A percentile compares a stretch with the other conserved stretches of the same genome.
These are phyloP conservation scores for Funneliformis caledonium DNA, from an alignment of 371 early-diverging fungal species.

Conservation along the genomic window DNA sequence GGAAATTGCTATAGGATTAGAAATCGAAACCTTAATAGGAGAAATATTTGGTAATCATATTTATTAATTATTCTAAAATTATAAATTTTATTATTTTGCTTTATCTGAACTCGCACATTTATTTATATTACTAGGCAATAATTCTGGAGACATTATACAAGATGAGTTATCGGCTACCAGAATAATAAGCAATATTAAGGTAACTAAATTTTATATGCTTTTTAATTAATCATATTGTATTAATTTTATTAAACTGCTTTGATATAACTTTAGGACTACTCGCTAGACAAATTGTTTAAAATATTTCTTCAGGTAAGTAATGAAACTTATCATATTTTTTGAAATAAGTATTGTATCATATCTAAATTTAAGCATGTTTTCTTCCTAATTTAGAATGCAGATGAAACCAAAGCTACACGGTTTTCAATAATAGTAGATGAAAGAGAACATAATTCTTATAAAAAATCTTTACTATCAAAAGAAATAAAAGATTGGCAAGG, in stretches of 20 bases:
- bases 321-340: not conserved
- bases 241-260: not conserved
- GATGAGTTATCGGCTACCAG: not conserved
- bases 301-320: slow-evolving; percentile 3
- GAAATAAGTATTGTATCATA: too few species aligned
- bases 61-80: not conserved
- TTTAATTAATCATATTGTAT: not conserved
- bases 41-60: not conserved
- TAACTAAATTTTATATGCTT: not conserved
- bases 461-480: not conserved
- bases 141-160: not conserved
- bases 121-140: not conserved
- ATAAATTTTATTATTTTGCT: not conserved
- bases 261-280: not conserved
- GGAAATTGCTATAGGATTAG: not conserved
- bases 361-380: not conserved
- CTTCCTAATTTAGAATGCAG: slow-evolving; percentile 40
- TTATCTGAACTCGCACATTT: not conserved
- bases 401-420: slow-evolving; percentile 47
- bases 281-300: not conserved
- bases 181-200: not conserved
- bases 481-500: slow-evolving; percentile 46
- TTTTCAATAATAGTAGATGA: slow-evolving; percentile 44
- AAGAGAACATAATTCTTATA: not conserved
- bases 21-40: not conserved